Evolutionary conservation across 305 asterid genomes (phyloP).

Genomic region (Euphrasia arctica): DNA sequence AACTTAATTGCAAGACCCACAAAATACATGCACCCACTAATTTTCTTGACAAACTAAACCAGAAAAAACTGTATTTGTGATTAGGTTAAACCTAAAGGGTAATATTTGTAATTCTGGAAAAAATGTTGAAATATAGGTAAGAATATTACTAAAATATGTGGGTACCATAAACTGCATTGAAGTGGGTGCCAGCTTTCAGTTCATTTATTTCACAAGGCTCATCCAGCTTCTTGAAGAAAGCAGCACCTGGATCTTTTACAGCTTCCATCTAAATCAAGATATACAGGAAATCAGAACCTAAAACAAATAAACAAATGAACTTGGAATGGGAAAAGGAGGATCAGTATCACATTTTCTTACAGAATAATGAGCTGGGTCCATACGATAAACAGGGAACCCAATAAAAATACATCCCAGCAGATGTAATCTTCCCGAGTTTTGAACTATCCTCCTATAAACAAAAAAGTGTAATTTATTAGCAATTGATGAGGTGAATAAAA

Average conservation of each 20-base stretch:
- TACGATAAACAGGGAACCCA: slow-evolving; percentile 87
- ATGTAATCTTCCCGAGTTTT: slow-evolving; percentile 72
- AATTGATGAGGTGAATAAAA: background rate
- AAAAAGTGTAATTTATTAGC: slow-evolving; percentile 7
- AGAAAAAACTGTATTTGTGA: background rate
- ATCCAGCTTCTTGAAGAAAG: slow-evolving; percentile 91
- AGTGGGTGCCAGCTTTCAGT: slow-evolving; percentile 84
- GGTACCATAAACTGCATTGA: slow-evolving; percentile 89
- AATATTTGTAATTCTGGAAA: background rate
- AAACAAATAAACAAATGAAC: slow-evolving; percentile 15
- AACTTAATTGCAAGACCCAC: slow-evolving; percentile 4
- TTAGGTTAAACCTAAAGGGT: background rate
- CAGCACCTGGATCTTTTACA: slow-evolving; percentile 83
- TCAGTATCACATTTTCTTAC: slow-evolving; percentile 44
- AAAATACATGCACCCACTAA: too few species aligned
- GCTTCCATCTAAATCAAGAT: slow-evolving; percentile 47
- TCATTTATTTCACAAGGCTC: slow-evolving; percentile 94
- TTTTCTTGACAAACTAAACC: too few species aligned
- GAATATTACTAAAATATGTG: slow-evolving; percentile 23
- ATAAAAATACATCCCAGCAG: slow-evolving; percentile 93
- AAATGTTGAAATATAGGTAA: slow-evolving; percentile 6
- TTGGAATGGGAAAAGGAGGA: background rate
- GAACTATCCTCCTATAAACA: slow-evolving; percentile 79
- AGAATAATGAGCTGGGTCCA: slow-evolving; percentile 69
- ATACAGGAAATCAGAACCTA: slow-evolving; percentile 24